These are phyloP conservation scores for Ophiostoma montium DNA, from an alignment of 2,329 filamentous ascomycete species.

Conservation along the genomic window DNA sequence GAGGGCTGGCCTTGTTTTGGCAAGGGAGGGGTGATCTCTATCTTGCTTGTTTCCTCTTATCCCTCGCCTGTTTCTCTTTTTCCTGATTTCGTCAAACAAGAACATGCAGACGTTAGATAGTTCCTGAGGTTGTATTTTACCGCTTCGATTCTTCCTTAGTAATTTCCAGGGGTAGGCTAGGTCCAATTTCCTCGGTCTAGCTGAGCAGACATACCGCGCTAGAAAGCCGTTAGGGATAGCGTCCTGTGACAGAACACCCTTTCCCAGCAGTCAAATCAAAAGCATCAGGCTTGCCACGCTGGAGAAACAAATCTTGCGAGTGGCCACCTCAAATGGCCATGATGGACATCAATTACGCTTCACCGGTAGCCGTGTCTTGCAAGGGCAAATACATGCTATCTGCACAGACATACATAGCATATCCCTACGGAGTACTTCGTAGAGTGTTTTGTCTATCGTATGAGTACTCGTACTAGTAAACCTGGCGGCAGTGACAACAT, in stretches of 20 bases:
- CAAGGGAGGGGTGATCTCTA: no score
- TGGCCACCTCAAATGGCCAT: no score
- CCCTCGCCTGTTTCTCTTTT: background rate
- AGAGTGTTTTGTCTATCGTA: no score
- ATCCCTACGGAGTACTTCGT: no score
- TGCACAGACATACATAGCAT: no score
- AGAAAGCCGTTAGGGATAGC: background rate
- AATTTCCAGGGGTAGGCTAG: background rate
- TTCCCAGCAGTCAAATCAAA: constrained; percentile 2
- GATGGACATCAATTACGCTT: no score
- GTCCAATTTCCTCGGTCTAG: background rate
- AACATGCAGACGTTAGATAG: background rate
- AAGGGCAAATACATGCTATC: no score
- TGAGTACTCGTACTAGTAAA: no score
- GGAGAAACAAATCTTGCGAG: background rate
- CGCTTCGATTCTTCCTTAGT: background rate
- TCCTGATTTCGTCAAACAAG: background rate
- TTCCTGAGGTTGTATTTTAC: background rate
- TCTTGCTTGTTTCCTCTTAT: background rate
- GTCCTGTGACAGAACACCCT: no score
- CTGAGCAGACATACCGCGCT: background rate
- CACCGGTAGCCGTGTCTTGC: no score
- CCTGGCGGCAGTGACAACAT: no score
- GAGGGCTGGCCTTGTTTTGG: no score
- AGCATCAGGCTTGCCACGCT: background rate